Base-by-base conservation (phyloP, 176 grass and related monocot genomes). In the Hordeum marinum region DNA sequence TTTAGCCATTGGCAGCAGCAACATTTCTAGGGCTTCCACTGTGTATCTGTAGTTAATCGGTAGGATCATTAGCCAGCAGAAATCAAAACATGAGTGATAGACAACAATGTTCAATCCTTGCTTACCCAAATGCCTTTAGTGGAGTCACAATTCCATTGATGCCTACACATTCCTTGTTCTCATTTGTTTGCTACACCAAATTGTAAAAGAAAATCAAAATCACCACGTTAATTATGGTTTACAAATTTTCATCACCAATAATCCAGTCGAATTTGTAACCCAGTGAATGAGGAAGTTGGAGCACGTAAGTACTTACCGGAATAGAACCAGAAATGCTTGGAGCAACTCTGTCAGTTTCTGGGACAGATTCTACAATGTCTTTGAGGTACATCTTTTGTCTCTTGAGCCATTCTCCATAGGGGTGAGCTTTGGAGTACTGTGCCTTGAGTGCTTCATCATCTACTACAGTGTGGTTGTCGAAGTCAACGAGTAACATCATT, bases 401-500 rank as follows among this genome's bases (percentile, higher is more conserved):
- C 84, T 91, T 87, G 25, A 99, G 90, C 96, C 96, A 99, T 65
- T 92, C 94, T 9, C 86, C 90, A 50, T 96, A 99, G 27, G 96
- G 96, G 52, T 91, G 85, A 75, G 96, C 88, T 89, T 92, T 84
- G 32, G 96, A 96, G 77, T 94, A 99, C 43, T 96, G 91, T 65
- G 91, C 67, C 82, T 99, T 99, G 54, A 99, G 75, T 45, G 76
- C 91, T 80, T 96, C 96, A 88, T 99, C 96, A 82, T 99, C 93
- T 41, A 99, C 94, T 73, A 99, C 90, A 80, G 48, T 89, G 62
- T 92, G 96, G 75, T 99, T 99, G 76, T 99, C 93, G 40, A 99
- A 99, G 85, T 99, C 96, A 61, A 99, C 96, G 37, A 99, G 82
- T 40, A 99, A 75, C 96, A 99, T 99, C 96, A 99, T 99, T 76